Base-by-base conservation (phyloP, 345 rosid species). In the Bruguiera parviflora region DNA sequence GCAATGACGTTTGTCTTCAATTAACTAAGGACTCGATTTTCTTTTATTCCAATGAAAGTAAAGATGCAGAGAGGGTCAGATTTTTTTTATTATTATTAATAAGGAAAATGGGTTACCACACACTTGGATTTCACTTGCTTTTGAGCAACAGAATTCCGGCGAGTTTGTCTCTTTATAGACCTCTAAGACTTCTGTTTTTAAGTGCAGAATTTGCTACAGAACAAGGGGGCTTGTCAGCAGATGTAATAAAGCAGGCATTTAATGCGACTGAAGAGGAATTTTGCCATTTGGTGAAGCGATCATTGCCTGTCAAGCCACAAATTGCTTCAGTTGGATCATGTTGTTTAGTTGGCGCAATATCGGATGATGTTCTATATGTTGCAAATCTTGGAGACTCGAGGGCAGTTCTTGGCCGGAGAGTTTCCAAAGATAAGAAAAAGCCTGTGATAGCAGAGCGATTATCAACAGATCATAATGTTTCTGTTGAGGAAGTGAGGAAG, bases 301-400 rank as follows among this genome's bases (percentile, higher is more conserved):
- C 86, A 0, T 65, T 88, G n/a, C 91, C 86, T 1, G 28, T 79
- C 66, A 87, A 71, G 75, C 99, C 99, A 0, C 91, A 90, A 73
- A 90, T 95, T 72, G 96, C 96, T 75, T 87, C 96, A 28, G 97
- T 90, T 37, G 99, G 99, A 24, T 90, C 99, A 18, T 95, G 99
- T 63, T 95, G 99, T 79, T 82, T 95, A 31, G 87, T 95, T 65
- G 99, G 99, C 69, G 96, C 96, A 0, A 88, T 95, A 67, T 83
- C 96, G 8, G 60, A 90, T 58, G 96, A 78, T 49, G 79, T 86
- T 3, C 71, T 95, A 18, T 95, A 87, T 63, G 91, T 95, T 61
- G 99, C 99, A 2, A 95, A 95, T 79, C 91, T 92, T 8, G 99
- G 99, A 21, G 99, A 95, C 71, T 95, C 99, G 0, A 88, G 99